Base-by-base conservation (phyloP, 2,329 filamentous ascomycete genomes). In the Phialocephala sp. region DNA sequence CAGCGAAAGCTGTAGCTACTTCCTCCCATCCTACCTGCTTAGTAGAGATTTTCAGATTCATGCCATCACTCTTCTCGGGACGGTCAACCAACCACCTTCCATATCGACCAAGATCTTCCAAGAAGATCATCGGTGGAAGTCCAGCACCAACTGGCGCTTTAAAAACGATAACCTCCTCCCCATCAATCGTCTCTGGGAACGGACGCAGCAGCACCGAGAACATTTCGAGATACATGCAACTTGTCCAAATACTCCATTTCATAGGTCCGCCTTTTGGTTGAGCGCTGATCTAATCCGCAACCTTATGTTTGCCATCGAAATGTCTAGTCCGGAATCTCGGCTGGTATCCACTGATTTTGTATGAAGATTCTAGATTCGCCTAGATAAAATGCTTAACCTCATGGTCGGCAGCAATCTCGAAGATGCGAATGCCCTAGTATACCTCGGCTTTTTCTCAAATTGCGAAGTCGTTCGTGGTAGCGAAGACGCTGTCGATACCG, bases 381-480 rank as follows among this genome's bases (percentile, higher is more conserved):
- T 76, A 80, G 32, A 77, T 62, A 59, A 73, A 77, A 62, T 75
- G 74, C 47, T 74, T 69, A 5, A 76, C 59, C 1, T 69, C 66
- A 8, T 68, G 60, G 18, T 72, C 64, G 43, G 64, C 45, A 1
- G 75, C 74, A 8, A 78, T 63, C 57, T 78, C 76, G 45, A 73
- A 78, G 11, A 69, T 68, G 4, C 75, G 71, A 15, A 81, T 71
- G 74, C 78, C 67, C 80, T 80, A 77, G 66, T 74, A 78, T 4
- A 77, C 62, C 59, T 78, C 76, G 1, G 66, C 64, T 59, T 77
- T 78, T 57, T 77, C 74, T 1, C 76, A 65, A 69, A 74, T 68
- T 47, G 78, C 79, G 68, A 79, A 80, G 9, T 78, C 77, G 65
- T 81, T 79, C 4, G 79, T 77, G 69, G 81, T 82, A 32, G 80